Evolutionary conservation across 306 rosid genomes (phyloP).

Genomic region (Cicer cuneatum): DNA sequence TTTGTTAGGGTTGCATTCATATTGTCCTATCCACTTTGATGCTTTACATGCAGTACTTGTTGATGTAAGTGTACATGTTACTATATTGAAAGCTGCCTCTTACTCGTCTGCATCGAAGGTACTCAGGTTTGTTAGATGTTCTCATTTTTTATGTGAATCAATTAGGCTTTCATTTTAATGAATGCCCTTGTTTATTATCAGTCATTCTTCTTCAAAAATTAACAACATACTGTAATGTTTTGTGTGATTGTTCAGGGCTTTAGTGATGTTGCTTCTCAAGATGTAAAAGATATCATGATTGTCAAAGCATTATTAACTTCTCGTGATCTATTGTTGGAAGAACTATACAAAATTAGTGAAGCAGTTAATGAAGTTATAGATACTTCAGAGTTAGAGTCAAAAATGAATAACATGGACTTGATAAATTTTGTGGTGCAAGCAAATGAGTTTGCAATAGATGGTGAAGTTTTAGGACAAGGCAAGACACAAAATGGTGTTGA

Average conservation of each 20-base stretch:
- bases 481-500: constrained; percentile 73
- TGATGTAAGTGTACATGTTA: constrained; percentile 78
- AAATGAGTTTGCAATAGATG: constrained; percentile 50
- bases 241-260: constrained; percentile 55
- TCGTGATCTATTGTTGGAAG: constrained; percentile 79
- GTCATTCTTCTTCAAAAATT: constrained; percentile 41
- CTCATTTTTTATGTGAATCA: constrained; percentile 39
- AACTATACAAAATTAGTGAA: constrained; percentile 68
- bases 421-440: constrained; percentile 50
- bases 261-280: constrained; percentile 52
- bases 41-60: constrained; percentile 80
- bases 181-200: constrained; percentile 1
- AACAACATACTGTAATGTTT: constrained; percentile 46
- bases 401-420: constrained; percentile 61
- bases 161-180: constrained; percentile 23
- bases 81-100: constrained; percentile 62
- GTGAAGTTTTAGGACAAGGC: constrained; percentile 64
- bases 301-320: constrained; percentile 71
- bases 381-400: constrained; percentile 69
- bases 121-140: constrained; percentile 69
- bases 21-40: constrained; percentile 89
- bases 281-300: constrained; percentile 56
- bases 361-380: constrained; percentile 66
- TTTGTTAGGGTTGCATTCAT: constrained; percentile 84
- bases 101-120: constrained; percentile 50